Base-by-base conservation (phyloP, 768 basidiomycete species). In the Hypholoma fasciculare region DNA sequence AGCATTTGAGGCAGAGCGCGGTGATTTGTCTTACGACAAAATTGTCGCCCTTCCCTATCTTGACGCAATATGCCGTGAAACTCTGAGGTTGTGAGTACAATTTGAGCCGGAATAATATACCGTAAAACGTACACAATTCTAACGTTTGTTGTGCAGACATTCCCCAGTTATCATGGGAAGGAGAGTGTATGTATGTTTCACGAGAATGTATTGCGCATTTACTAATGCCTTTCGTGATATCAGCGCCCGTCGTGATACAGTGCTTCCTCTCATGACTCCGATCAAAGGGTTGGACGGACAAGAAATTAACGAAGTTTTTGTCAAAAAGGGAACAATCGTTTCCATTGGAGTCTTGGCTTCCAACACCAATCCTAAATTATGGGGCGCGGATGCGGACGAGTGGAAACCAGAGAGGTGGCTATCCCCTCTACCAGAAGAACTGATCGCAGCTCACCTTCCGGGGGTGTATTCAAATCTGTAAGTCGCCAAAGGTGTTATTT, bases 371-470 rank as follows among this genome's bases (percentile, higher is more conserved):
- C 72, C 71, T 16, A 68, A 68, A 4, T 61, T 81, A 9, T 82
- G 80, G 80, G 82, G 82, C 6, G 63, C 66, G 7, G 80, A 83
- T 55, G 73, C 76, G 1, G 54, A 64, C 13, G 75, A 81, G 57
- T 81, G 79, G 79, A 81, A 76, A 60, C 82, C 80, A 1, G 78
- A 81, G 60, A 70, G 81, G 19, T 82, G 80, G 81, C 65, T 80
- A 0, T 60, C 62, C 2, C 69, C 69, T 1, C 66, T 77, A 19
- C 78, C 76, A 6, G 65, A 71, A 1, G n/a, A 23, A 38, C 49
- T 57, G 23, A 39, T 26, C 14, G 12, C 38, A 0, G 56, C 56
- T 7, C 56, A 57, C 11, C 40, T 57, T 43, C 56, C 56, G 26
- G 56, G 56, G 3, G 20, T 57, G 13, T 57, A 57, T 39, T 50